These are phyloP conservation scores for Vicia sativa DNA, from an alignment of 306 rosid genomes.

Conservation along the genomic window DNA sequence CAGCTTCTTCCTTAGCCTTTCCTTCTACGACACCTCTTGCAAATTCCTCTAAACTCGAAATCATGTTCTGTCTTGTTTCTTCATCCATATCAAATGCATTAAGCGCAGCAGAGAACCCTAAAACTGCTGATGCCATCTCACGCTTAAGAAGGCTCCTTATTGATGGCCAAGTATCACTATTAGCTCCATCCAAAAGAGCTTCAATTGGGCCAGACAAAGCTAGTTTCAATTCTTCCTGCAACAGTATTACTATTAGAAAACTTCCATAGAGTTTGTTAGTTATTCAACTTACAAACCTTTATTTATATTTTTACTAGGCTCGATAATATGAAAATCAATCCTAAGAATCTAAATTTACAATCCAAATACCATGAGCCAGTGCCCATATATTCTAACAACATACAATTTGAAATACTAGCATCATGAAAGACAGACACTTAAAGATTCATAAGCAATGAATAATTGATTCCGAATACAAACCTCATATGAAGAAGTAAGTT, in stretches of 20 bases:
- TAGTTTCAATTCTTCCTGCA: slow-evolving; percentile 78
- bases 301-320: slow-evolving; percentile 4
- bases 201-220: slow-evolving; percentile 84
- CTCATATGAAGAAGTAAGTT: slow-evolving; percentile 70
- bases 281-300: slow-evolving; percentile 9
- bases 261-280: slow-evolving; percentile 33
- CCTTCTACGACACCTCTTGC: slow-evolving; percentile 83
- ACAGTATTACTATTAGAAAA: slow-evolving; percentile 42
- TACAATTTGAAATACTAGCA: slow-evolving; percentile 18
- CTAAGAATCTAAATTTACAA: slow-evolving; percentile 5
- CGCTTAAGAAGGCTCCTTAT: slow-evolving; percentile 73
- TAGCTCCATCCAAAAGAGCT: slow-evolving; percentile 92
- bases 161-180: slow-evolving; percentile 83
- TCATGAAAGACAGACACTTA: slow-evolving; percentile 26
- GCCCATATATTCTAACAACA: not conserved
- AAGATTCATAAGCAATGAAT: slow-evolving; percentile 31
- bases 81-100: slow-evolving; percentile 79
- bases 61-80: slow-evolving; percentile 54
- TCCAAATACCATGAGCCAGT: not conserved
- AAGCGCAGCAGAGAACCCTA: slow-evolving; percentile 71
- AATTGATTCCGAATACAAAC: slow-evolving; percentile 43
- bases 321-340: not conserved
- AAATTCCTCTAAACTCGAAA: slow-evolving; percentile 54
- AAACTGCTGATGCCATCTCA: slow-evolving; percentile 77
- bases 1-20: slow-evolving; percentile 96